phyloP scores from a whole-genome alignment of 495 filamentous ascomycete species.

The Monascus purpureus region DNA sequence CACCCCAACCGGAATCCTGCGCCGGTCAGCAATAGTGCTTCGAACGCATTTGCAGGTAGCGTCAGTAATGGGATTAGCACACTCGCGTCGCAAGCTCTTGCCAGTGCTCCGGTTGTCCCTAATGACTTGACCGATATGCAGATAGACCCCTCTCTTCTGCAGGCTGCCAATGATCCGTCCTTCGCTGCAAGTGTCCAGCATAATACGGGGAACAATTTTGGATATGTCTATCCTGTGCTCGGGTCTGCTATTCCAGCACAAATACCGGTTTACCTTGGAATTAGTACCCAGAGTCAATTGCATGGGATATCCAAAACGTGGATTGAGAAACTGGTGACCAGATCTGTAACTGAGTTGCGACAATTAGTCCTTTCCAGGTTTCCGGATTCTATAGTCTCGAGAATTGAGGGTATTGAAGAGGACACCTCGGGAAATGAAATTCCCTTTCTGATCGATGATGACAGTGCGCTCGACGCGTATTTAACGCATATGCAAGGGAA shows the following conservation, averaged over 20 bases:
- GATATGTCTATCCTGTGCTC: slow-evolving; percentile 24
- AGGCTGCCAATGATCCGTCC: slow-evolving; percentile 36
- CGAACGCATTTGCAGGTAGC: slow-evolving; percentile 13
- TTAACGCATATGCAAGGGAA: slow-evolving; percentile 45
- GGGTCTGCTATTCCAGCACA: slow-evolving; percentile 13
- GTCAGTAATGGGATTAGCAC: slow-evolving; percentile 37
- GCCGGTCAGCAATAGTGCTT: slow-evolving; percentile 8
- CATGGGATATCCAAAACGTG: slow-evolving; percentile 38
- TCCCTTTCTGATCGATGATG: slow-evolving; percentile 45
- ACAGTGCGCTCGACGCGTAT: slow-evolving; percentile 58
- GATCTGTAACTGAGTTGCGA: slow-evolving; percentile 42
- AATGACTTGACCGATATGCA: slow-evolving; percentile 42
- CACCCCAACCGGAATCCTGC: slow-evolving; percentile 13
- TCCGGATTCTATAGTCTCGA: slow-evolving; percentile 38
- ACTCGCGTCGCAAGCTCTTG: slow-evolving; percentile 36
- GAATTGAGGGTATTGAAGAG: slow-evolving; percentile 52
- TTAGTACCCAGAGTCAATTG: slow-evolving; percentile 39
- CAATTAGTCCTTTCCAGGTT: slow-evolving; percentile 39
- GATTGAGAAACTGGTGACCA: slow-evolving; percentile 42
- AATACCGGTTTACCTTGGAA: slow-evolving; percentile 51
- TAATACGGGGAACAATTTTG: slow-evolving; percentile 21
- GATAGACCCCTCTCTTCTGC: slow-evolving; percentile 49
- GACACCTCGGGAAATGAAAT: slow-evolving; percentile 43
- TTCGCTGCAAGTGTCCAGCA: slow-evolving; percentile 27
- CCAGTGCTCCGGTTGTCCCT: slow-evolving; percentile 28